Evolutionary conservation across 2,329 filamentous ascomycete genomes (phyloP).

Genomic region (Triangularia verruculosa): DNA sequence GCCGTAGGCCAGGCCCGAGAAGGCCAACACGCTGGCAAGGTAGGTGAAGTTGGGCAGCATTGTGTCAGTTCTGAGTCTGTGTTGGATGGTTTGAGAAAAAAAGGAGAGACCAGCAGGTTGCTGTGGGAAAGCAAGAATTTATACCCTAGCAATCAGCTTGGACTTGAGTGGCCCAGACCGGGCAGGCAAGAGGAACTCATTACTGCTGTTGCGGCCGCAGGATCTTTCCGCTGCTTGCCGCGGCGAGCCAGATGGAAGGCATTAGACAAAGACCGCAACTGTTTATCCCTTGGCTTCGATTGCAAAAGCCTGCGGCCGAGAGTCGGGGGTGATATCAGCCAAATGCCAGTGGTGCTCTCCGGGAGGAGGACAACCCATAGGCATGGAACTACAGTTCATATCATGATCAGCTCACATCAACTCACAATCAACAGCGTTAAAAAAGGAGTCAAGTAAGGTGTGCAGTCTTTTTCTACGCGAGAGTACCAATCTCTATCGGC

Average conservation of each 20-base stretch:
- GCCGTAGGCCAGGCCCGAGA: slow-evolving; percentile 36
- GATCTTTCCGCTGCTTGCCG: no score
- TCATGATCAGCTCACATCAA: no score
- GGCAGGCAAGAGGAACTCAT: neutral
- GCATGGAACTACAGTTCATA: no score
- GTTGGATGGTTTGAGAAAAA: neutral
- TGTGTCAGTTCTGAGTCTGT: neutral
- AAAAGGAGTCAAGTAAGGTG: no score
- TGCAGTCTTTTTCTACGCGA: no score
- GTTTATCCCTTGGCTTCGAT: no score
- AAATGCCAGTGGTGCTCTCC: neutral
- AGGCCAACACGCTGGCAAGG: neutral
- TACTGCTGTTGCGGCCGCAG: neutral
- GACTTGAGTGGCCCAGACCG: no score
- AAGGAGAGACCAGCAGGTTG: neutral
- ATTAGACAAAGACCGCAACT: neutral
- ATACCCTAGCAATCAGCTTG: no score
- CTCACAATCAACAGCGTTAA: no score
- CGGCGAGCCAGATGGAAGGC: neutral
- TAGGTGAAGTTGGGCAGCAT: neutral
- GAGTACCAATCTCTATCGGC: no score
- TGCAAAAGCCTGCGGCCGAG: no score
- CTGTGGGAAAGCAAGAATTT: neutral
- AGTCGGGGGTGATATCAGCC: no score
- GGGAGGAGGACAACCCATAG: neutral